Evolutionary conservation across 2,329 filamentous ascomycete genomes (phyloP).

Genomic region (Trichoderma arundinaceum): DNA sequence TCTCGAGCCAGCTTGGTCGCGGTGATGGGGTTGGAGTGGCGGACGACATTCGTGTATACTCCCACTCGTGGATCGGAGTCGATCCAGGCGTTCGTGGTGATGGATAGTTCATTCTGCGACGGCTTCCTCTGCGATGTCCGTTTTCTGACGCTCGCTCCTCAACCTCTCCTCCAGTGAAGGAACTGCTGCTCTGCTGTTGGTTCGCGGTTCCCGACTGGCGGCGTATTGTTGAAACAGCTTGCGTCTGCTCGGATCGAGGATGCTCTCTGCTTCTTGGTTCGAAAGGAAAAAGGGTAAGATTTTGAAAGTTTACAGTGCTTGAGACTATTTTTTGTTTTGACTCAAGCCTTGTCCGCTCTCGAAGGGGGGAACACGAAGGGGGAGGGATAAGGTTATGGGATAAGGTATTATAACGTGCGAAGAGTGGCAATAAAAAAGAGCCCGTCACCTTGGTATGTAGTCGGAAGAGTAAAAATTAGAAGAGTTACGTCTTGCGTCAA

Average conservation of each 20-base stretch:
- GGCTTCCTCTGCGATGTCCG: slow-evolving; percentile 46
- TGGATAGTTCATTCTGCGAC: slow-evolving; percentile 48
- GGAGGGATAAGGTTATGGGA: neutral
- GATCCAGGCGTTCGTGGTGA: slow-evolving; percentile 52
- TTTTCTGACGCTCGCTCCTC: slow-evolving; percentile 41
- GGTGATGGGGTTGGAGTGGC: slow-evolving; percentile 64
- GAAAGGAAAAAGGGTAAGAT: neutral
- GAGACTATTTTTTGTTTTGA: neutral
- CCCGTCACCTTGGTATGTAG: slow-evolving; percentile 67
- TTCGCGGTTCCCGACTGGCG: slow-evolving; percentile 16
- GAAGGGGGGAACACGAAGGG: neutral
- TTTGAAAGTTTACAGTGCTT: neutral
- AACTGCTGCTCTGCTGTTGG: neutral
- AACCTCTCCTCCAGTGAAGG: slow-evolving; percentile 38
- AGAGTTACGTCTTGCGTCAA: slow-evolving; percentile 59
- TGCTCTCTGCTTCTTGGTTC: neutral
- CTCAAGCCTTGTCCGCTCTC: slow-evolving; percentile 16
- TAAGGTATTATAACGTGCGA: slow-evolving; percentile 4
- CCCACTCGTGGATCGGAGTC: slow-evolving; percentile 58
- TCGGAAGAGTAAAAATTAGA: slow-evolving; percentile 63
- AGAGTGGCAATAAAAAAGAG: slow-evolving; percentile 38
- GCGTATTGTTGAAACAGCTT: slow-evolving; percentile 12
- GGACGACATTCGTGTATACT: slow-evolving; percentile 59
- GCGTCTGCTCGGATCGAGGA: neutral
- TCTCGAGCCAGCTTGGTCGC: slow-evolving; percentile 57